A percentile compares a stretch with the other conserved stretches of the same genome.
Evolutionary conservation across 768 basidiomycete species (phyloP).

Genomic region (Lenzites betulinus): DNA sequence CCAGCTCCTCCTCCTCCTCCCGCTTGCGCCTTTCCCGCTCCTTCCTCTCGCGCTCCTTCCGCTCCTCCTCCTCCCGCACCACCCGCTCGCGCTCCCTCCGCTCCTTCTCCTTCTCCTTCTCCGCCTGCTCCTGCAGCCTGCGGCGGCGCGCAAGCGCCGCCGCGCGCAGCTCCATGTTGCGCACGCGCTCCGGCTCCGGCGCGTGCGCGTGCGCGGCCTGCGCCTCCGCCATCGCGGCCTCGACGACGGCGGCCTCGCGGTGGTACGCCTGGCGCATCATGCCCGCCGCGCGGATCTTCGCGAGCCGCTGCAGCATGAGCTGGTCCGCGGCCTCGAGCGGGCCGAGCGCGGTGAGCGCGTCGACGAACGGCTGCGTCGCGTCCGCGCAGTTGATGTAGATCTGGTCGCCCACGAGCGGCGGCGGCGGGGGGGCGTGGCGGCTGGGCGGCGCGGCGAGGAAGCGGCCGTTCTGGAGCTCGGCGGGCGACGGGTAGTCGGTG

Average conservation of each 20-base stretch:
- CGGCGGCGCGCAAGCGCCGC: background rate
- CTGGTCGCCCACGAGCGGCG: constrained; percentile 1
- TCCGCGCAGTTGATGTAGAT: constrained; percentile 9
- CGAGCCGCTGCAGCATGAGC: constrained; percentile 6
- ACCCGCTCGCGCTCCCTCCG: too few species aligned
- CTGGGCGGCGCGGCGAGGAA: constrained; percentile 1
- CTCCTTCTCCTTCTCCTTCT: background rate
- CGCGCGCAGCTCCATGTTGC: background rate
- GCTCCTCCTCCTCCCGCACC: background rate
- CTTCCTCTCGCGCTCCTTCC: background rate
- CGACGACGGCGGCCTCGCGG: constrained; percentile 6
- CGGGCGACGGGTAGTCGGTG: constrained; percentile 1
- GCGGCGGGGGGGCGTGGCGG: background rate
- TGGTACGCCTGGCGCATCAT: constrained; percentile 12
- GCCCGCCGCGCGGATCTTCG: constrained; percentile 1
- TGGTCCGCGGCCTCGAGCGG: constrained; percentile 3
- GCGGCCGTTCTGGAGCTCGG: background rate
- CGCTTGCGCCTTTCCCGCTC: background rate
- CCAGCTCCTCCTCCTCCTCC: background rate
- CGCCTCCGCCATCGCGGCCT: background rate
- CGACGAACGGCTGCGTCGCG: constrained; percentile 7
- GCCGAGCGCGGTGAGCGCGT: constrained; percentile 3
- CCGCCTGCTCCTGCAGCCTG: background rate
- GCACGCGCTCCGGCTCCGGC: background rate
- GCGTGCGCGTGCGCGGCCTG: background rate